Evolutionary conservation across 1,139 yeast genomes (phyloP).

Genomic region (Saccharomyces hybrid): DNA sequence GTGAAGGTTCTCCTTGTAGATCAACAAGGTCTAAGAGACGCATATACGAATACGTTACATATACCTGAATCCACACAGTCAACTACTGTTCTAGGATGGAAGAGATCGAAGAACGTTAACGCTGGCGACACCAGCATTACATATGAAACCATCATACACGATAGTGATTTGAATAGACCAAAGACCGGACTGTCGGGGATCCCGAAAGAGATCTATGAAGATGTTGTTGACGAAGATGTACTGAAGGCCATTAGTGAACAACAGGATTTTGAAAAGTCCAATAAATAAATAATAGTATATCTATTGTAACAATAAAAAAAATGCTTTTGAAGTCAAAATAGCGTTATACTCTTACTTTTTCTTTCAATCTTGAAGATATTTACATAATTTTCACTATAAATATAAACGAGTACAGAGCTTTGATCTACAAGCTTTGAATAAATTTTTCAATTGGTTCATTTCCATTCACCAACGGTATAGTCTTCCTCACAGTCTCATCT

Average conservation of each 20-base stretch:
- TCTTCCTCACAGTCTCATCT: constrained; percentile 25
- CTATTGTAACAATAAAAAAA: too few species aligned
- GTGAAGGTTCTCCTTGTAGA: constrained; percentile 39
- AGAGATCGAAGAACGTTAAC: constrained; percentile 27
- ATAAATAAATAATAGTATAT: too few species aligned
- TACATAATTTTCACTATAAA: too few species aligned
- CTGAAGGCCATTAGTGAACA: constrained; percentile 60
- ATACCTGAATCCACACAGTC: constrained; percentile 78
- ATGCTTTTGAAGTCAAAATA: too few species aligned
- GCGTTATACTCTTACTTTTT: too few species aligned
- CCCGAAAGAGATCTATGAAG: constrained; percentile 50
- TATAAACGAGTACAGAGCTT: too few species aligned
- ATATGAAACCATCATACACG: constrained; percentile 47
- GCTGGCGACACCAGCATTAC: constrained; percentile 29
- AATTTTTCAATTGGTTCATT: constrained; percentile 28
- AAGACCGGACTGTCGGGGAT: constrained; percentile 58
- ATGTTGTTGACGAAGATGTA: constrained; percentile 48
- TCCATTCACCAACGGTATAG: constrained; percentile 33
- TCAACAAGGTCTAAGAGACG: constrained; percentile 61
- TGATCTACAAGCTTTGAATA: constrained; percentile 11
- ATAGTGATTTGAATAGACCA: constrained; percentile 40
- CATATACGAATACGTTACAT: constrained; percentile 73
- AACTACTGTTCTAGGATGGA: constrained; percentile 34
- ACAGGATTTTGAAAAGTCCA: constrained; percentile 44
- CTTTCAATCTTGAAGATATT: too few species aligned